phyloP scores from a whole-genome alignment of 345 rosid genomes.

The Odontarrhena argentea region DNA sequence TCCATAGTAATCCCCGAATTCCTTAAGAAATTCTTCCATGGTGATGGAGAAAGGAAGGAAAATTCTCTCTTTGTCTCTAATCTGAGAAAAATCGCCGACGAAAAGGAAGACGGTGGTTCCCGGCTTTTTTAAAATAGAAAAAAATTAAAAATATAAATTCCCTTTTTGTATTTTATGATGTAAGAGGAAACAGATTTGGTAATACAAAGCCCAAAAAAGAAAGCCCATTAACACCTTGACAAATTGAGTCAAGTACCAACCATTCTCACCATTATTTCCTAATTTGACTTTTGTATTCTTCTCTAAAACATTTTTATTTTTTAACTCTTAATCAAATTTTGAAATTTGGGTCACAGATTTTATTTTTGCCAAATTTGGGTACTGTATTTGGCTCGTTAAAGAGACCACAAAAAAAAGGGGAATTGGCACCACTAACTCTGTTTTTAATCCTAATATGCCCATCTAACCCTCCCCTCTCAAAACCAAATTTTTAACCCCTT shows the following conservation, averaged over 20 bases:
- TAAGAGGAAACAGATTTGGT: not conserved
- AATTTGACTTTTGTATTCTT: not conserved
- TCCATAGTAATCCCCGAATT: conserved; percentile 75
- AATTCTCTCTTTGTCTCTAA: not conserved
- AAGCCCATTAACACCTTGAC: conserved; percentile 20
- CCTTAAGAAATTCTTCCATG: conserved; percentile 61
- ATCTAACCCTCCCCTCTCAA: too few relatives aligned
- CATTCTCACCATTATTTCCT: not conserved
- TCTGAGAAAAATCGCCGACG: conserved; percentile 27
- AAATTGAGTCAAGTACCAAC: not conserved
- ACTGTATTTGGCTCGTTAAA: not conserved
- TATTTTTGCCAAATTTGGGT: not conserved
- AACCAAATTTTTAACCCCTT: too few relatives aligned
- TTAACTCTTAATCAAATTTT: not conserved
- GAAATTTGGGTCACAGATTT: not conserved
- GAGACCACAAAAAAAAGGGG: not conserved
- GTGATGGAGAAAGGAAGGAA: not conserved
- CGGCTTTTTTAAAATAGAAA: conserved; percentile 29
- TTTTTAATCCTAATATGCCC: too few relatives aligned
- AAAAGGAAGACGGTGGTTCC: conserved; percentile 19
- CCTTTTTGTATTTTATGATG: not conserved
- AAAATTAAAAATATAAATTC: not conserved
- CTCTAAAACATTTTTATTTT: too few relatives aligned
- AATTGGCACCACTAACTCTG: too few relatives aligned
- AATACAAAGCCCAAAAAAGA: not conserved